Conservation (phyloP, 2,329 filamentous ascomycete species). For the Ilyonectria destructans region DNA sequence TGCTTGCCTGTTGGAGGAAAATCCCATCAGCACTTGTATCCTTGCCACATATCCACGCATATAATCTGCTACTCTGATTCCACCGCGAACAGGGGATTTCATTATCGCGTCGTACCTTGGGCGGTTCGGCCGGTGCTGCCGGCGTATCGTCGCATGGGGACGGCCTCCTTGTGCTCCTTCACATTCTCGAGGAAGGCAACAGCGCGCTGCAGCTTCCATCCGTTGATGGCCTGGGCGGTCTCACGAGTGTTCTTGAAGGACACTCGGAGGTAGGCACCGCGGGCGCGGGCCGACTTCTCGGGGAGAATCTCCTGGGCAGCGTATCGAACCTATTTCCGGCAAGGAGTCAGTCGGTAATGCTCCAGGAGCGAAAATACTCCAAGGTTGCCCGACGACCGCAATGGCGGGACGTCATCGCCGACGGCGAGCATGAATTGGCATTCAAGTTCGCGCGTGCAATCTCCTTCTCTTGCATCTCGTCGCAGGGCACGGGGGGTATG, state of each 20-base stretch:
- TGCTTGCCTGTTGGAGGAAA: constrained; percentile 83
- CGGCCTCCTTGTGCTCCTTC: constrained; percentile 95
- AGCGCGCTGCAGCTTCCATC: constrained; percentile 97
- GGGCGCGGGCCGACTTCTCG: constrained; percentile 96
- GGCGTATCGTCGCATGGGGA: constrained; percentile 98
- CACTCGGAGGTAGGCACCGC: constrained; percentile 98
- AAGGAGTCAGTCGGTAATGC: constrained; percentile 45
- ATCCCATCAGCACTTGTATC: constrained; percentile 48
- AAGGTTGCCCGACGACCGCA: constrained; percentile 13
- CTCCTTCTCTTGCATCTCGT: constrained; percentile 43
- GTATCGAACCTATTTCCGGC: constrained; percentile 85
- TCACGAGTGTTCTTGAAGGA: constrained; percentile 99
- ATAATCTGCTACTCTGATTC: background rate
- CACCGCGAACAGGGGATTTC: background rate
- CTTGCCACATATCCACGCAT: constrained; percentile 8
- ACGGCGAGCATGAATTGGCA: constrained; percentile 19
- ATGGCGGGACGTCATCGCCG: background rate
- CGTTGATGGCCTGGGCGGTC: constrained; percentile 99
- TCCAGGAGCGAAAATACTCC: constrained; percentile 11
- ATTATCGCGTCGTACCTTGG: constrained; percentile 83
- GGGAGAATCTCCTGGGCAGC: constrained; percentile 89
- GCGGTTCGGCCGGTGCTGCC: constrained; percentile 95
- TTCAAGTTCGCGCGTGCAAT: constrained; percentile 4
- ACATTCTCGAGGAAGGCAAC: constrained; percentile 99
- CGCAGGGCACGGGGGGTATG: constrained; percentile 42